Percentiles rank a stretch among this genome's conserved stretches.
These are phyloP conservation scores for Plasmodium relictum DNA, from an alignment of 169 alveolate genomes.

Conservation along the genomic window DNA sequence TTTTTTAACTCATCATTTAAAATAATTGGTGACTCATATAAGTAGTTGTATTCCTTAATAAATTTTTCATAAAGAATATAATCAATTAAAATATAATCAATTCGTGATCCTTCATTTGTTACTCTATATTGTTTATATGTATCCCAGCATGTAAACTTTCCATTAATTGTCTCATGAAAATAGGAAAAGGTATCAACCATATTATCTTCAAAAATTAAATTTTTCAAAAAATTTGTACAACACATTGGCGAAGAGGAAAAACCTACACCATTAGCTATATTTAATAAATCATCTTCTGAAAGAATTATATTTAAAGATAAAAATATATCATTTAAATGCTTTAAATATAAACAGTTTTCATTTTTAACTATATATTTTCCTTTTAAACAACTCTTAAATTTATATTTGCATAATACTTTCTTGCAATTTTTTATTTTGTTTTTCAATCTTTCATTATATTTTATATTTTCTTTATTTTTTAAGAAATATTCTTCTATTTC, in stretches of 20 bases:
- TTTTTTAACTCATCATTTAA: constrained; percentile 12
- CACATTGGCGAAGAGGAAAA: constrained; percentile 36
- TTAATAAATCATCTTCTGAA: constrained; percentile 31
- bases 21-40: constrained; percentile 47
- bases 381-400: constrained; percentile 7
- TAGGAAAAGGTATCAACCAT: constrained; percentile 67
- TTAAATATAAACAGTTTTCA: constrained; percentile 34
- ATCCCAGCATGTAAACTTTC: constrained; percentile 76
- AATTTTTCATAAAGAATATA: constrained; percentile 30
- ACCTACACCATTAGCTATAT: constrained; percentile 34
- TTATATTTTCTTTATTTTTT: not conserved
- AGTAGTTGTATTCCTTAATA: constrained; percentile 15
- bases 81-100: constrained; percentile 67
- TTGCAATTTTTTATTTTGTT: constrained; percentile 7
- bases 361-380: constrained; percentile 38
- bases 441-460: constrained; percentile 1
- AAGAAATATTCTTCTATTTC: not conserved
- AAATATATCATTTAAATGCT: constrained; percentile 40
- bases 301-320: constrained; percentile 23
- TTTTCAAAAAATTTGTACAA: constrained; percentile 38
- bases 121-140: constrained; percentile 39
- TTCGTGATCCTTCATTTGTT: constrained; percentile 58
- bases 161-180: constrained; percentile 38
- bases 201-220: constrained; percentile 40
- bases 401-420: constrained; percentile 40